These are phyloP conservation scores for Ophiognomonia clavigignenti-juglandacearum DNA, from an alignment of 2,329 filamentous ascomycete genomes.

Conservation along the genomic window DNA sequence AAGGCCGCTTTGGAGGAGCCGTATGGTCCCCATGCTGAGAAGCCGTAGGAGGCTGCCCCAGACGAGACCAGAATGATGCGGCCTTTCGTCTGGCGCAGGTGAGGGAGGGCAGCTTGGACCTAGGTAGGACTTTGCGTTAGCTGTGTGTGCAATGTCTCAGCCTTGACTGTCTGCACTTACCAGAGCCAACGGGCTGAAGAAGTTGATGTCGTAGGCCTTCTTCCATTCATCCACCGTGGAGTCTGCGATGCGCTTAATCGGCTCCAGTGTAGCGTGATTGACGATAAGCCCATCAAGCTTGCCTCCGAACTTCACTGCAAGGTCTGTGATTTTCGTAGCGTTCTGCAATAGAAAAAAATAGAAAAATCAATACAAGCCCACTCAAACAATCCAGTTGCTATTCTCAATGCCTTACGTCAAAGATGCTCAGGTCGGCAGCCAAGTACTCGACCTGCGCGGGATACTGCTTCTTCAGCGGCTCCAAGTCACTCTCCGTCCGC, in stretches of 20 bases:
- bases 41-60: constrained; percentile 64
- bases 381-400: not conserved
- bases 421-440: constrained; percentile 49
- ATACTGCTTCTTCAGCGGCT: constrained; percentile 45
- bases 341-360: constrained; percentile 32
- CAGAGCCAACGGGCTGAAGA: constrained; percentile 77
- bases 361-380: not conserved
- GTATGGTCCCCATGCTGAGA: constrained; percentile 74
- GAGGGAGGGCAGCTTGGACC: constrained; percentile 65
- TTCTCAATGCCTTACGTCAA: constrained; percentile 34
- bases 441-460: constrained; percentile 50
- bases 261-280: constrained; percentile 81
- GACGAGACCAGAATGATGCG: constrained; percentile 75
- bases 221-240: constrained; percentile 71
- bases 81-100: constrained; percentile 64
- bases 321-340: constrained; percentile 56
- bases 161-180: no score
- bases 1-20: constrained; percentile 78
- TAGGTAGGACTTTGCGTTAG: no score
- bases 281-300: constrained; percentile 76
- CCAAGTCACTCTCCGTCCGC: constrained; percentile 44
- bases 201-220: constrained; percentile 72
- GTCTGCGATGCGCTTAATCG: constrained; percentile 66
- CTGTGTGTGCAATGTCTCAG: no score
- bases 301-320: constrained; percentile 64